Evolutionary conservation across 176 grass and related monocot genomes (phyloP).

Genomic region (Oryza australiensis): DNA sequence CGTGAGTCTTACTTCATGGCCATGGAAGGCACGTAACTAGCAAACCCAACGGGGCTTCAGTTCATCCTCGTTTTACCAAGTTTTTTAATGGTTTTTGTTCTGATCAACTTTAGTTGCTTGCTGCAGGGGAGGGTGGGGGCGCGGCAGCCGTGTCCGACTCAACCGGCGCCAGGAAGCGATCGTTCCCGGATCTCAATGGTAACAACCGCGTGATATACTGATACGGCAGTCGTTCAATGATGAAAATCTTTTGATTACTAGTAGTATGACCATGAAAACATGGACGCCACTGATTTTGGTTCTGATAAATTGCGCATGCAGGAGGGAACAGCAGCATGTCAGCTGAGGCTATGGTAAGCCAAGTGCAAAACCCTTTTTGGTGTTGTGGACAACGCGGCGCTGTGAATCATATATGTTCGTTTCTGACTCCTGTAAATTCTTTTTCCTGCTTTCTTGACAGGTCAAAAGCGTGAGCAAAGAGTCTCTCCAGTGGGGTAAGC

Average conservation of each 20-base stretch:
- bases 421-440: neutral
- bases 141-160: constrained; percentile 36
- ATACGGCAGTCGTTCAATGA: neutral
- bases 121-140: constrained; percentile 31
- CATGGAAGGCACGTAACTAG: constrained; percentile 50
- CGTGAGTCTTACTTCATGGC: constrained; percentile 77
- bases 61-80: neutral
- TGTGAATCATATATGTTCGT: neutral
- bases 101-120: neutral
- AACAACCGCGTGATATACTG: neutral
- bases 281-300: neutral
- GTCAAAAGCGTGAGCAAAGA: constrained; percentile 76
- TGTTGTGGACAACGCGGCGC: neutral
- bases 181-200: constrained; percentile 49
- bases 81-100: neutral
- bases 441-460: constrained; percentile 25
- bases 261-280: neutral
- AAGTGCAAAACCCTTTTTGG: neutral
- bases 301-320: constrained; percentile 18
- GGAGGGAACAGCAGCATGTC: constrained; percentile 67
- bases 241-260: neutral
- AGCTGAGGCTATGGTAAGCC: constrained; percentile 71
- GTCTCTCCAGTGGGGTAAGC: constrained; percentile 86
- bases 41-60: neutral
- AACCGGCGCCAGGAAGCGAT: constrained; percentile 38